These are phyloP conservation scores for Venturia effusa DNA, from an alignment of 2,329 filamentous ascomycete species.

Conservation along the genomic window DNA sequence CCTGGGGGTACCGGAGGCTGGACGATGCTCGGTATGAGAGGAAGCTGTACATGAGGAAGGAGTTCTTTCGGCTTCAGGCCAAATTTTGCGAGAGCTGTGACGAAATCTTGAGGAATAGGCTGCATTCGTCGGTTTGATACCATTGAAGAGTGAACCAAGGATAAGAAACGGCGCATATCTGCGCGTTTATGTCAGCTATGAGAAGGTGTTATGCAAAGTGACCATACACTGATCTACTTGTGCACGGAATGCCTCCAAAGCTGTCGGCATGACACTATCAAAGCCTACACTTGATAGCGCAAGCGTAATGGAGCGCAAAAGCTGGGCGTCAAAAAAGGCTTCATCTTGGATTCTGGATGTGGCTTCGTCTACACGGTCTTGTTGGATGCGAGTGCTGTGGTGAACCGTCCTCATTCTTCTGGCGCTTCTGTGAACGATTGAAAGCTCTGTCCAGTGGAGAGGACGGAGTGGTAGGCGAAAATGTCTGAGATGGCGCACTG, in stretches of 20 bases:
- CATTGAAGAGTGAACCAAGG: slow-evolving; percentile 48
- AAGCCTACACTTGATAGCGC: slow-evolving; percentile 43
- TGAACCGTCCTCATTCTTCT: not conserved
- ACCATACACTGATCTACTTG: slow-evolving; percentile 48
- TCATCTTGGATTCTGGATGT: slow-evolving; percentile 28
- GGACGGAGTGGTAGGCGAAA: not conserved
- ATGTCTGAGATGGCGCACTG: not conserved
- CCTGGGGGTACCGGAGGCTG: slow-evolving; percentile 32
- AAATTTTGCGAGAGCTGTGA: slow-evolving; percentile 36
- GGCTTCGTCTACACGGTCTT: not conserved
- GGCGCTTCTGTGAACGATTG: not conserved
- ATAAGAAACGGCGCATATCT: slow-evolving; percentile 46
- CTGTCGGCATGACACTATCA: slow-evolving; percentile 42
- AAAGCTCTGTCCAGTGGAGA: not conserved
- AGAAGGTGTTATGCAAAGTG: slow-evolving; percentile 10
- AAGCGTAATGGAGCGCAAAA: slow-evolving; percentile 44
- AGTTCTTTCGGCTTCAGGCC: slow-evolving; percentile 29
- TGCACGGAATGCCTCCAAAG: slow-evolving; percentile 44
- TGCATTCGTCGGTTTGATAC: slow-evolving; percentile 41
- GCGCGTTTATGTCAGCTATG: slow-evolving; percentile 3
- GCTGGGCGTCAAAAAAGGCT: slow-evolving; percentile 41
- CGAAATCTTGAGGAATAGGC: slow-evolving; percentile 49
- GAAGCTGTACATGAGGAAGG: slow-evolving; percentile 30
- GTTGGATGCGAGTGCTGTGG: not conserved
- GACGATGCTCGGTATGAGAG: slow-evolving; percentile 23